A percentile compares a stretch with the other conserved stretches of the same genome.
Conservation (phyloP, 495 filamentous ascomycete species). For the Aspergillus affinis region DNA sequence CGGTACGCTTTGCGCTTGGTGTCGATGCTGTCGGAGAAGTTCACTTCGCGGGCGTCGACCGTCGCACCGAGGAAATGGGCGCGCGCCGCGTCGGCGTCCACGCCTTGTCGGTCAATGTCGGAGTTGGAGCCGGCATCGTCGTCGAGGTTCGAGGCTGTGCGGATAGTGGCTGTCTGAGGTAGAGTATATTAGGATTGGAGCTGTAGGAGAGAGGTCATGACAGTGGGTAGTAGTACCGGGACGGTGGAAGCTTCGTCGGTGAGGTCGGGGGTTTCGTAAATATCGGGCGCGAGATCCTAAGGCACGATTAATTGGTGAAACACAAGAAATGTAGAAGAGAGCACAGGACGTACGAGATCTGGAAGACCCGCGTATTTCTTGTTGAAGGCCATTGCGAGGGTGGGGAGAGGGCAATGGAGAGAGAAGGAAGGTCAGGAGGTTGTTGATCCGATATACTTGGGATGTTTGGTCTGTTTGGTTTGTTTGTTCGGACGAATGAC, state of each 20-base stretch:
- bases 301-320: constrained; percentile 16
- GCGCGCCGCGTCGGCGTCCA: constrained; percentile 77
- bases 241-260: constrained; percentile 84
- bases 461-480: background rate
- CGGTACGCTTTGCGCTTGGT: constrained; percentile 79
- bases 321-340: background rate
- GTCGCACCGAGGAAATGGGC: constrained; percentile 71
- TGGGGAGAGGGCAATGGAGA: constrained; percentile 4
- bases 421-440: constrained; percentile 5
- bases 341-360: constrained; percentile 63
- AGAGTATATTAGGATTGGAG: constrained; percentile 1
- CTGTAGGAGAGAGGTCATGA: background rate
- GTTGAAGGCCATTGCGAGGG: constrained; percentile 45
- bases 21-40: constrained; percentile 80
- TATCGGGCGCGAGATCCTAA: constrained; percentile 86
- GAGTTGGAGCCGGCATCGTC: constrained; percentile 52
- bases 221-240: constrained; percentile 49
- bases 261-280: constrained; percentile 92
- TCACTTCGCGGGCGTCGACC: constrained; percentile 70
- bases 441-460: background rate
- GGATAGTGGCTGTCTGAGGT: constrained; percentile 59
- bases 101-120: constrained; percentile 69
- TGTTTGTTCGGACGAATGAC: too few species aligned
- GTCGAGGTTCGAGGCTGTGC: constrained; percentile 64
- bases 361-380: constrained; percentile 83